Conservation (phyloP, 345 rosid species). For the Raphanus sativus region DNA sequence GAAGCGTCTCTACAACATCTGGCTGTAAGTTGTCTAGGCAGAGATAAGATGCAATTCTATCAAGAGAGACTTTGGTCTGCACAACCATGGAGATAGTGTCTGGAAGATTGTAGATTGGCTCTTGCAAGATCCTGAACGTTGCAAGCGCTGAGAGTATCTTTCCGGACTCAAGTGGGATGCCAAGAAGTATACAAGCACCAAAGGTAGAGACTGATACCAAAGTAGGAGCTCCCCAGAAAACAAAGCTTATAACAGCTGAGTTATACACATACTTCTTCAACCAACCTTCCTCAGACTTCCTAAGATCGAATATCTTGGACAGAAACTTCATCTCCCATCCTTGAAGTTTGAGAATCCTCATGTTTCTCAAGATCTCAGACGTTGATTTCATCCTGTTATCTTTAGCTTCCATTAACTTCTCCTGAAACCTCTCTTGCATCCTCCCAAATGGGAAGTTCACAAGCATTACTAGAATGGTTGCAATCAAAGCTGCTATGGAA, state of each 20-base stretch:
- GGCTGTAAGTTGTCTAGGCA: conserved; percentile 54
- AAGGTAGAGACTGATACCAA: conserved; percentile 55
- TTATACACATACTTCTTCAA: conserved; percentile 55
- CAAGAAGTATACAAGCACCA: conserved; percentile 49
- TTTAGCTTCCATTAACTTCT: conserved; percentile 67
- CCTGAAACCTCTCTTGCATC: conserved; percentile 63
- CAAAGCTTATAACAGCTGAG: conserved; percentile 48
- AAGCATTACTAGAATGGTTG: conserved; percentile 57
- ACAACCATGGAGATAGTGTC: conserved; percentile 54
- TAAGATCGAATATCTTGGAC: conserved; percentile 53
- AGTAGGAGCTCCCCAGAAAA: conserved; percentile 60
- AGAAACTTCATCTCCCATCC: conserved; percentile 81
- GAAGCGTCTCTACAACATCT: conserved; percentile 37
- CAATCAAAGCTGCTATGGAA: conserved; percentile 51
- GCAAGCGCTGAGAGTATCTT: conserved; percentile 70
- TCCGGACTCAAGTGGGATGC: conserved; percentile 55
- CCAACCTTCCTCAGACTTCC: conserved; percentile 58
- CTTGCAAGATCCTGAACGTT: conserved; percentile 51
- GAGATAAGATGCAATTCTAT: conserved; percentile 59
- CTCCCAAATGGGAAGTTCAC: conserved; percentile 57
- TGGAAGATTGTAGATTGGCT: conserved; percentile 54
- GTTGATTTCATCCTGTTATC: conserved; percentile 67
- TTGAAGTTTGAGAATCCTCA: conserved; percentile 79
- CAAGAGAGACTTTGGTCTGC: conserved; percentile 64
- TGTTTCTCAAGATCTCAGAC: conserved; percentile 64